Evolutionary conservation across 164 flowering plant genomes (phyloP), one percentile per base, ranked within the genome.

Genomic region (Macadamia integrifolia): DNA sequence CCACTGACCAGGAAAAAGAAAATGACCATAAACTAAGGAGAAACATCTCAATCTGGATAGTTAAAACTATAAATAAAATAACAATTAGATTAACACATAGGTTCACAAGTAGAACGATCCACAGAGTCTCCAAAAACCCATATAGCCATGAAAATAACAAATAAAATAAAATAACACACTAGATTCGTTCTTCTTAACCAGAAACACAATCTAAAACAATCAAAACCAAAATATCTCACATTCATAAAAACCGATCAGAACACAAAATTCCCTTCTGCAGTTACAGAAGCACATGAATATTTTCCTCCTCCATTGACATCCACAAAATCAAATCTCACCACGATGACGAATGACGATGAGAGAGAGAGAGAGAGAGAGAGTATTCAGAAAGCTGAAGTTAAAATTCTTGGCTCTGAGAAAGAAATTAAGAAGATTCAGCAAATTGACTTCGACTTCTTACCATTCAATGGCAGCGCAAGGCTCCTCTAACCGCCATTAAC

Each of bases 401-500:
- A 59, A 59, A 59, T 42, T 6, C 42, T 30, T 15, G 30, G n/a
- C 60, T 3, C 62, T 15, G 44, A 31, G n/a, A 60, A 60, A 23
- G 31, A 60, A 60, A 10, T 60, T 31, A 4, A 3, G 32, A 29
- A 12, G 29, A 10, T 31, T 60, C 62, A 2, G 14, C 17, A 60
- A 23, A 31, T 60, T 60, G 43, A 60, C 31, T 62, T 43, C 52
- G 65, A 46, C 5, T 23, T 18, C 66, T 44, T 49, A 63, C 53
- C 53, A 63, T 44, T 63, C 55, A 63, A 63, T 63, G 66, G 44
- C 23, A 1, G 53, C 30, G 52, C 66, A 63, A 53, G 23, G 32
- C 52, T 69, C 12, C 48, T 69, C 17, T 61, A 69, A n/a, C 73
- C 63, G 6, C 58, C 64, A 23, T 56, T 30, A 43, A 64, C 29